Conservation (phyloP, 371 early-diverging fungal genomes). For the Zychaea mexicana region DNA sequence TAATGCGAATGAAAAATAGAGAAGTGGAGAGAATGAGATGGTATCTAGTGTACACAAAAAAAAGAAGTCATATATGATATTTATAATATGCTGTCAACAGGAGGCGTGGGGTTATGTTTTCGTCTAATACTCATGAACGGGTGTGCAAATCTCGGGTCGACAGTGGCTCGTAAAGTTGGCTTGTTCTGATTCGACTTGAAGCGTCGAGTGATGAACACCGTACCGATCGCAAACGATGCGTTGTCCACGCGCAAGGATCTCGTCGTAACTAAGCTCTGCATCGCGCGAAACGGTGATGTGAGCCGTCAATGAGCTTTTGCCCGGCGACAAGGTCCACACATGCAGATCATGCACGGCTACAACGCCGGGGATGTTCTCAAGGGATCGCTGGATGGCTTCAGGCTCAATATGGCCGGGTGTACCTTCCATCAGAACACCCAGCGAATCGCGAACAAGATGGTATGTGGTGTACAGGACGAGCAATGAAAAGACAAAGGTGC, state of each 20-base stretch:
- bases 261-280: constrained; percentile 39
- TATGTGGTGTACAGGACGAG: constrained; percentile 80
- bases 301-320: constrained; percentile 58
- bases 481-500: constrained; percentile 84
- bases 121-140: not conserved
- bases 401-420: constrained; percentile 69
- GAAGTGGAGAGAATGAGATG: not conserved
- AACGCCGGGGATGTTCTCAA: constrained; percentile 62
- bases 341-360: constrained; percentile 73
- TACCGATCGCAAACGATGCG: constrained; percentile 63
- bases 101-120: not conserved
- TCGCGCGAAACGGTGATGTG: constrained; percentile 40
- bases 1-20: no score
- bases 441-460: constrained; percentile 60
- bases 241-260: constrained; percentile 61
- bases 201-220: constrained; percentile 73
- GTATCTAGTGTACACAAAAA: constrained; percentile 1
- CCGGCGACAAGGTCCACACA: constrained; percentile 77
- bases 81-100: not conserved
- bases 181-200: constrained; percentile 68
- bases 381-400: constrained; percentile 54
- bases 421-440: constrained; percentile 79
- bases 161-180: constrained; percentile 28
- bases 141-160: constrained; percentile 25
- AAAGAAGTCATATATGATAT: no score